phyloP scores from a whole-genome alignment of 257 asterid species.

The Schizonepeta tenuifolia region DNA sequence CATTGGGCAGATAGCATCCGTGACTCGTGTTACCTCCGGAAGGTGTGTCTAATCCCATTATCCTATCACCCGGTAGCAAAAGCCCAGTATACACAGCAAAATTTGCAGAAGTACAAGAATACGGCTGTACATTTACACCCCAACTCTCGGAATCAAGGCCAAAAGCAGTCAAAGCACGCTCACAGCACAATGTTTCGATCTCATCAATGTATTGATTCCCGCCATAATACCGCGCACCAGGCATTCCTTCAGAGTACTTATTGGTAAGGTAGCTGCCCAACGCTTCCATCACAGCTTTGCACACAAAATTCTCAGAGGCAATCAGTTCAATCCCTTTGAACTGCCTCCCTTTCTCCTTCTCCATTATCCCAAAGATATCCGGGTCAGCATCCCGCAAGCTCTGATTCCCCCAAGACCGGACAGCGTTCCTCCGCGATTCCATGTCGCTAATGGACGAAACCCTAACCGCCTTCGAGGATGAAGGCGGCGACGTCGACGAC shows the following conservation, averaged over 20 bases:
- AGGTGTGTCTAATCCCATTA: slow-evolving; percentile 98
- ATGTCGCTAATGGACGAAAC: slow-evolving; percentile 42
- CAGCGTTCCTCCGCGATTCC: slow-evolving; percentile 57
- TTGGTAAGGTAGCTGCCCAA: slow-evolving; percentile 91
- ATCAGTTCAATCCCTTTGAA: slow-evolving; percentile 86
- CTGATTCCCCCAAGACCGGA: slow-evolving; percentile 90
- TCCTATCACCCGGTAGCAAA: slow-evolving; percentile 89
- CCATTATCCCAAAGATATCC: slow-evolving; percentile 80
- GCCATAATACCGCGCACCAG: slow-evolving; percentile 90
- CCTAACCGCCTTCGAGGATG: slow-evolving; percentile 43
- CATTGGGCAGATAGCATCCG: slow-evolving; percentile 93
- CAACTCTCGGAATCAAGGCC: slow-evolving; percentile 81
- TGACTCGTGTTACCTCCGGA: slow-evolving; percentile 98
- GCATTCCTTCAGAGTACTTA: slow-evolving; percentile 93
- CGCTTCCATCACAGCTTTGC: slow-evolving; percentile 95
- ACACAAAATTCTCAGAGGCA: slow-evolving; percentile 96
- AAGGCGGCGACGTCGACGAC: slow-evolving; percentile 39
- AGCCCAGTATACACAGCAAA: slow-evolving; percentile 95
- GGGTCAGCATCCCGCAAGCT: slow-evolving; percentile 72
- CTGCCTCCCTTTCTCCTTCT: slow-evolving; percentile 91
- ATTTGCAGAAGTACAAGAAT: slow-evolving; percentile 95
- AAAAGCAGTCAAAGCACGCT: slow-evolving; percentile 86
- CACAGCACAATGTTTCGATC: slow-evolving; percentile 82
- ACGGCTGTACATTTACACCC: slow-evolving; percentile 99
- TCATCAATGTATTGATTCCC: slow-evolving; percentile 96